Evolutionary conservation across 768 basidiomycete genomes (phyloP).

Genomic region (Suillus ampliporus): DNA sequence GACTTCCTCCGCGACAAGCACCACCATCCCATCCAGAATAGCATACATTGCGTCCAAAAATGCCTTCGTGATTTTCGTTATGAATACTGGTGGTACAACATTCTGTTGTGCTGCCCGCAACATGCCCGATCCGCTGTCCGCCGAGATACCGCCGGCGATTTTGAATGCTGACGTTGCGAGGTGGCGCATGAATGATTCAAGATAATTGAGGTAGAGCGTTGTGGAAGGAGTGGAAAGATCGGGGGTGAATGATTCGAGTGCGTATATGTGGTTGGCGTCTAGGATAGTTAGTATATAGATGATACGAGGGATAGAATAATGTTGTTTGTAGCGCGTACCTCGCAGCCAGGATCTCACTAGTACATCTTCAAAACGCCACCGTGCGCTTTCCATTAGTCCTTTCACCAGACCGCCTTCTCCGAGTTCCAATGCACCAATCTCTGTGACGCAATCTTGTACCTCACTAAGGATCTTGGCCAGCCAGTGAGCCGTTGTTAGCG

Average conservation of each 20-base stretch:
- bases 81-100: slow-evolving; percentile 64
- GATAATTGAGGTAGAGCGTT: slow-evolving; percentile 76
- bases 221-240: slow-evolving; percentile 65
- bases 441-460: slow-evolving; percentile 84
- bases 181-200: slow-evolving; percentile 83
- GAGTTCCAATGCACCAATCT: slow-evolving; percentile 81
- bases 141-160: slow-evolving; percentile 77
- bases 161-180: slow-evolving; percentile 78
- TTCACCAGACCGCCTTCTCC: slow-evolving; percentile 74
- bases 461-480: slow-evolving; percentile 82
- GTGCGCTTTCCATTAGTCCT: slow-evolving; percentile 76
- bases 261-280: slow-evolving; percentile 87
- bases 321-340: slow-evolving; percentile 53
- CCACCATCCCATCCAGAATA: slow-evolving; percentile 85
- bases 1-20: slow-evolving; percentile 75
- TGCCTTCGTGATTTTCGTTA: slow-evolving; percentile 77
- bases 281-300: slow-evolving; percentile 16
- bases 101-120: slow-evolving; percentile 63
- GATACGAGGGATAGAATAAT: background rate
- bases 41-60: slow-evolving; percentile 88
- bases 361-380: slow-evolving; percentile 89
- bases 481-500: slow-evolving; percentile 83
- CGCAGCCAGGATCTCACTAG: slow-evolving; percentile 80
- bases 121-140: slow-evolving; percentile 50
- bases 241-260: slow-evolving; percentile 85